phyloP scores from a whole-genome alignment of 768 basidiomycete species.

The Phlegmacium glaucopus region DNA sequence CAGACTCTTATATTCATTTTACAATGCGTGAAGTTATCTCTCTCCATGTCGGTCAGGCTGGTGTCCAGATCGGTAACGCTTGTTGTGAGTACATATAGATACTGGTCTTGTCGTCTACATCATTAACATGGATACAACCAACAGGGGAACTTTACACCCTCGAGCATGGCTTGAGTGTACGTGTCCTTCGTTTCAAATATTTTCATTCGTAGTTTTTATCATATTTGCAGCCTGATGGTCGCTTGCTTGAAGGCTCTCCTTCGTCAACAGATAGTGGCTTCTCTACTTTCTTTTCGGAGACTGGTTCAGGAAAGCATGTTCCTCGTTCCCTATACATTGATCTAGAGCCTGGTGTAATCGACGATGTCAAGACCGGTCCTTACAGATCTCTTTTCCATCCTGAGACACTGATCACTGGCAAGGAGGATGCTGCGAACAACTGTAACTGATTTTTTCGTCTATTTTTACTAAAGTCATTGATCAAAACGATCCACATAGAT shows the following conservation, averaged over 20 bases:
- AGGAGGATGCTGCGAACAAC: slow-evolving; percentile 99
- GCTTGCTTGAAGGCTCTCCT: slow-evolving; percentile 68
- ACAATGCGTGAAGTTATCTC: slow-evolving; percentile 93
- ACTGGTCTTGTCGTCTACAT: slow-evolving; percentile 5
- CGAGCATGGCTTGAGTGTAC: slow-evolving; percentile 93
- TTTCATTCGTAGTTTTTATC: slow-evolving; percentile 8
- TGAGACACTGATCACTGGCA: slow-evolving; percentile 94
- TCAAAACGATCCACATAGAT: slow-evolving; percentile 44
- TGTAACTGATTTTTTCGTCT: slow-evolving; percentile 52
- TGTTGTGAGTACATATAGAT: slow-evolving; percentile 75
- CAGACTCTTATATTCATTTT: slow-evolving; percentile 15
- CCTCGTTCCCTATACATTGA: slow-evolving; percentile 97
- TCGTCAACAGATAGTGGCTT: slow-evolving; percentile 80
- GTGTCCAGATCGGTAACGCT: slow-evolving; percentile 92
- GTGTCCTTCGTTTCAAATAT: slow-evolving; percentile 27
- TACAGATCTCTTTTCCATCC: slow-evolving; percentile 97
- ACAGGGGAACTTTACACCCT: slow-evolving; percentile 97
- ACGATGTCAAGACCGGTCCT: slow-evolving; percentile 89
- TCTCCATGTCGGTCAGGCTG: slow-evolving; percentile 95
- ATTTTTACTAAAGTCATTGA: slow-evolving; percentile 10
- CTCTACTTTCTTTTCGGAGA: slow-evolving; percentile 97
- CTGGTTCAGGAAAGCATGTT: slow-evolving; percentile 90
- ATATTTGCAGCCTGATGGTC: slow-evolving; percentile 79
- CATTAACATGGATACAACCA: slow-evolving; percentile 1
- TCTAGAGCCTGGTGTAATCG: slow-evolving; percentile 92